phyloP scores from a whole-genome alignment of 192 early-diverging fungal species.

The Rhizophagus clarus region DNA sequence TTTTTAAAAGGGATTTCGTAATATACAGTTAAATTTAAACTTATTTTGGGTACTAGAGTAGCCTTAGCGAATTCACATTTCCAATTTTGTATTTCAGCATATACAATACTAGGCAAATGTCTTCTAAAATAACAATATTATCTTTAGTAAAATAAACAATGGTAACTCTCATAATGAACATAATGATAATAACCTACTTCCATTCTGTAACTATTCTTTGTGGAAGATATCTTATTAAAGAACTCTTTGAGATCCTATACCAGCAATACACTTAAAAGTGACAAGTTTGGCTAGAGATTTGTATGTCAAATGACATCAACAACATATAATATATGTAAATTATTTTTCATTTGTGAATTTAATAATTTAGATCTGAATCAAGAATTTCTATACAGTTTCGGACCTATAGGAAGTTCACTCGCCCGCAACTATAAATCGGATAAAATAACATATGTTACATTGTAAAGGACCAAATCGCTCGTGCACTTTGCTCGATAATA shows the following conservation, averaged over 20 bases:
- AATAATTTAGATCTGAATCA: conserved; percentile 25
- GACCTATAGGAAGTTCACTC: no score
- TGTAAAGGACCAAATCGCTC: conserved; percentile 19
- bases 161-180: not conserved
- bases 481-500: conserved; percentile 23
- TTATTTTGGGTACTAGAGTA: conserved; percentile 8
- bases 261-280: not conserved
- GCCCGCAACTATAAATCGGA: no score
- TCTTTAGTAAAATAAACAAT: not conserved
- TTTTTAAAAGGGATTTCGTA: no score
- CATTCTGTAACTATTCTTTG: conserved; percentile 23
- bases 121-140: not conserved
- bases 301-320: conserved; percentile 29
- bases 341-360: not conserved
- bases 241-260: conserved; percentile 17
- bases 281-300: no score
- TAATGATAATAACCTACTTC: conserved; percentile 3
- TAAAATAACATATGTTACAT: no score
- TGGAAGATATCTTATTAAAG: conserved; percentile 3
- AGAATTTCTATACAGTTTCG: conserved; percentile 36
- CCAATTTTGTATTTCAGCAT: conserved; percentile 25
- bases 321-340: not conserved
- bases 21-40: no score
- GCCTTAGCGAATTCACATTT: not conserved
- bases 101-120: conserved; percentile 9